Percentiles rank a stretch among this genome's conserved stretches.
phyloP scores from a whole-genome alignment of 208 protist genomes.

The Willaertia magna region DNA sequence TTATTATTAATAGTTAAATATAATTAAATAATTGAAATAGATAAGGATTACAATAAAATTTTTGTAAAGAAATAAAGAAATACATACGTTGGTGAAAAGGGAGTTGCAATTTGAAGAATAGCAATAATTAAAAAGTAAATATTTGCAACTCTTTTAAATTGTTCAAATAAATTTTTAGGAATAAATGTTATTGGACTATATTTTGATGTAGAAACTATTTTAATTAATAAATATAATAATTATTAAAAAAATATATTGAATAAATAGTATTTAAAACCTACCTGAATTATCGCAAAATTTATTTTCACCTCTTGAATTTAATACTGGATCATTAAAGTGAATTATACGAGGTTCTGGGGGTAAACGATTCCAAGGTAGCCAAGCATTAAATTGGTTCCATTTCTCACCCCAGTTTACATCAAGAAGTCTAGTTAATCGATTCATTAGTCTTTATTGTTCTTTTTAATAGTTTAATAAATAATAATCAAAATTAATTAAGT shows the following conservation, averaged over 20 bases:
- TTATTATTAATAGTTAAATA: too few relatives aligned
- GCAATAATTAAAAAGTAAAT: slow-evolving; percentile 35
- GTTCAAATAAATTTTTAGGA: slow-evolving; percentile 35
- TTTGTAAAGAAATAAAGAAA: slow-evolving; percentile 23
- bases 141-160: slow-evolving; percentile 31
- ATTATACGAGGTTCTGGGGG: not conserved
- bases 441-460: too few relatives aligned
- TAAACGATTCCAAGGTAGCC: not conserved
- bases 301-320: not conserved
- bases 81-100: slow-evolving; percentile 3
- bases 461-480: too few relatives aligned
- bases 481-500: too few relatives aligned
- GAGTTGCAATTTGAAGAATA: slow-evolving; percentile 17
- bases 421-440: too few relatives aligned
- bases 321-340: not conserved
- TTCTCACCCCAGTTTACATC: not conserved
- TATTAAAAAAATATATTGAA: too few relatives aligned
- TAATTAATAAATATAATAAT: too few relatives aligned
- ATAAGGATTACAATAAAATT: not conserved
- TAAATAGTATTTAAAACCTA: not conserved
- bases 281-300: slow-evolving; percentile 1
- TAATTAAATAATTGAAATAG: not conserved
- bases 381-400: not conserved
- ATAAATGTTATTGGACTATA: slow-evolving; percentile 16
- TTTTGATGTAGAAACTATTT: not conserved